Conservation (phyloP, 495 filamentous ascomycete species). For the Hypoxylon subgilvum region DNA sequence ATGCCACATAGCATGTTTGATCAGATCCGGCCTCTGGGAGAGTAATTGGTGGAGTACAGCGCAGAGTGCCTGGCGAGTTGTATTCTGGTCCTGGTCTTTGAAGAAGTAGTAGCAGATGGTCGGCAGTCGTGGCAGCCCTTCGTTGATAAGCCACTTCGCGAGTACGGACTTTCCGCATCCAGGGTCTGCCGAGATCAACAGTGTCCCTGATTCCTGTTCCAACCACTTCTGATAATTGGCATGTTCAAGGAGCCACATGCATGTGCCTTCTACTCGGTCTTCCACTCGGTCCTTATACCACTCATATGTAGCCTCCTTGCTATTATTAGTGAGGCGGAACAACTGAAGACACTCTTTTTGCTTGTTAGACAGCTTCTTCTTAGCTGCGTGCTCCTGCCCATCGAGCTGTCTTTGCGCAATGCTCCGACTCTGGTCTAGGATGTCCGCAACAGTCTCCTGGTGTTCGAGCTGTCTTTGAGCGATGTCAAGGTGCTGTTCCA, state of each 20-base stretch:
- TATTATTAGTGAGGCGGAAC: background rate
- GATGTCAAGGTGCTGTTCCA: constrained; percentile 20
- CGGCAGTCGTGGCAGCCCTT: constrained; percentile 10
- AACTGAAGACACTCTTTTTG: background rate
- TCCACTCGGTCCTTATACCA: constrained; percentile 45
- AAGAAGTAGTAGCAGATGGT: constrained; percentile 47
- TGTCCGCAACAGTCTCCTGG: too few relatives aligned
- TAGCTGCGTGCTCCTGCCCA: background rate
- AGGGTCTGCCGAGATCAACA: constrained; percentile 53
- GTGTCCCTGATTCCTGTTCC: constrained; percentile 4
- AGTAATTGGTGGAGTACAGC: constrained; percentile 45
- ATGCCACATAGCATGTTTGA: constrained; percentile 9
- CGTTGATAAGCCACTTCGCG: constrained; percentile 47
- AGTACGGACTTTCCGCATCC: constrained; percentile 60
- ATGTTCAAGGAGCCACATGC: constrained; percentile 45
- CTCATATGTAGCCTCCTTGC: constrained; percentile 39
- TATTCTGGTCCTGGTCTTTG: constrained; percentile 40
- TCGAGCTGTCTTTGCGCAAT: background rate
- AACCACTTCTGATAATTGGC: constrained; percentile 6
- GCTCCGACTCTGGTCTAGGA: too few relatives aligned
- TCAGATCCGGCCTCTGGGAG: constrained; percentile 15
- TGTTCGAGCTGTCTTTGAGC: background rate
- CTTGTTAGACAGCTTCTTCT: background rate
- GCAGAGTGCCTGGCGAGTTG: constrained; percentile 38
- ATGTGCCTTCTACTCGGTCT: constrained; percentile 14